These are phyloP conservation scores for Phytophthora ohioensis DNA, from an alignment of 352 stramenopile species.

Conservation along the genomic window DNA sequence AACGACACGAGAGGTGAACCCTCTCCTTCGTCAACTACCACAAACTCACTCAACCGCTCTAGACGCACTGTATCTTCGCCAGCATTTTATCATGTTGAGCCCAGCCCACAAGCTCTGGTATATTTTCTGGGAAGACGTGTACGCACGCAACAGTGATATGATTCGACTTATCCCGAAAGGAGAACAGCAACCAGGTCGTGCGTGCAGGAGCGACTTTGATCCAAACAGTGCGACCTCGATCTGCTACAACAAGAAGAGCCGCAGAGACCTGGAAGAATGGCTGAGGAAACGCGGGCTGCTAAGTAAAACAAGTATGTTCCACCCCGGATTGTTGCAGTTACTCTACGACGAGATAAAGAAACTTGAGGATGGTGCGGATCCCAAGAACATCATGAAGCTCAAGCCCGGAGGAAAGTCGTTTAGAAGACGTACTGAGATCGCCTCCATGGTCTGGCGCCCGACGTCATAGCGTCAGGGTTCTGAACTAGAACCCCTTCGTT, in stretches of 20 bases:
- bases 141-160: constrained; percentile 46
- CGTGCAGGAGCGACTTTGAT: constrained; percentile 24
- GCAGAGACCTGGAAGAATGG: constrained; percentile 17
- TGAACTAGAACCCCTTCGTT: no score
- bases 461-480: constrained; percentile 9
- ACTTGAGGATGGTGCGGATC: constrained; percentile 14
- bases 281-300: constrained; percentile 12
- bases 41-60: constrained; percentile 9
- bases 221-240: constrained; percentile 26
- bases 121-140: constrained; percentile 62
- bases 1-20: constrained; percentile 16
- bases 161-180: constrained; percentile 17
- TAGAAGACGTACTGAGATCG: constrained; percentile 20
- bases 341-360: constrained; percentile 28
- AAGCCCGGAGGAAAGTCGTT: constrained; percentile 19
- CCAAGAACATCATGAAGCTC: constrained; percentile 17
- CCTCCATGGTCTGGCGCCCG: constrained; percentile 24
- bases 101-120: constrained; percentile 47
- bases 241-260: constrained; percentile 23
- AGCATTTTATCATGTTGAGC: constrained; percentile 43
- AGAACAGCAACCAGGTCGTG: constrained; percentile 11
- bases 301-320: constrained; percentile 20
- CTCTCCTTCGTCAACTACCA: constrained; percentile 10
- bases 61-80: constrained; percentile 26
- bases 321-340: constrained; percentile 19